Percentiles rank a stretch among this genome's conserved stretches.
phyloP scores from a whole-genome alignment of 352 stramenopile species.

The Blastocystis sp. region DNA sequence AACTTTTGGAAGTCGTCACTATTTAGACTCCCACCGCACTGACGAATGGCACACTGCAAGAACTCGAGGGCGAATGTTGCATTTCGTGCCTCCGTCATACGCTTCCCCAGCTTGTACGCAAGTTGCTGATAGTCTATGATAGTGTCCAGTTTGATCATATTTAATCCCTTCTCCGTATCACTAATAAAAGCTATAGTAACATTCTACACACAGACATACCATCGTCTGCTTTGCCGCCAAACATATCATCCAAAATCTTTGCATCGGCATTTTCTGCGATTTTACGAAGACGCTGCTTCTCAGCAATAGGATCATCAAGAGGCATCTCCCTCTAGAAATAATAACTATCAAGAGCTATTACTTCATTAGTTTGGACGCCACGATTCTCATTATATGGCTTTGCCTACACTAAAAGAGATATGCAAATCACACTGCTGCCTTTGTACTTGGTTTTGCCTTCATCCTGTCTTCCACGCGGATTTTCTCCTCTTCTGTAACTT shows the following conservation, averaged over 20 bases:
- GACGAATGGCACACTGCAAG: slow-evolving; percentile 24
- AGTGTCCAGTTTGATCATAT: slow-evolving; percentile 38
- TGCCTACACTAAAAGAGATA: neutral
- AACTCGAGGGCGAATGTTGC: slow-evolving; percentile 33
- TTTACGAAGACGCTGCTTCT: slow-evolving; percentile 56
- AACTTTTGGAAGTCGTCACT: slow-evolving; percentile 58
- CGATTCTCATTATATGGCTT: slow-evolving; percentile 48
- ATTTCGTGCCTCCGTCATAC: slow-evolving; percentile 22
- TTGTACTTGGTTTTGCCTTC: slow-evolving; percentile 18
- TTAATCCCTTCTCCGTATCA: slow-evolving; percentile 56
- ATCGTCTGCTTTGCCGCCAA: slow-evolving; percentile 45
- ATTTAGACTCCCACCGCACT: slow-evolving; percentile 26
- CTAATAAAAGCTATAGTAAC: slow-evolving; percentile 45
- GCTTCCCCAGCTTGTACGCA: slow-evolving; percentile 46
- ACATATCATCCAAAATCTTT: slow-evolving; percentile 61
- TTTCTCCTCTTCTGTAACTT: slow-evolving; percentile 48
- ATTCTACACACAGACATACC: neutral
- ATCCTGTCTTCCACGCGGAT: slow-evolving; percentile 57
- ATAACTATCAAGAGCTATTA: neutral
- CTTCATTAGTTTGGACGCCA: neutral
- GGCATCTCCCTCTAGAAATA: neutral
- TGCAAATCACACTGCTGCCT: neutral
- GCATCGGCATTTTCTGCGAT: slow-evolving; percentile 52
- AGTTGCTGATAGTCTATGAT: slow-evolving; percentile 53
- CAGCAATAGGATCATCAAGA: slow-evolving; percentile 53